These are phyloP conservation scores for Aethionema arabicum DNA, from an alignment of 345 rosid species.

Conservation along the genomic window DNA sequence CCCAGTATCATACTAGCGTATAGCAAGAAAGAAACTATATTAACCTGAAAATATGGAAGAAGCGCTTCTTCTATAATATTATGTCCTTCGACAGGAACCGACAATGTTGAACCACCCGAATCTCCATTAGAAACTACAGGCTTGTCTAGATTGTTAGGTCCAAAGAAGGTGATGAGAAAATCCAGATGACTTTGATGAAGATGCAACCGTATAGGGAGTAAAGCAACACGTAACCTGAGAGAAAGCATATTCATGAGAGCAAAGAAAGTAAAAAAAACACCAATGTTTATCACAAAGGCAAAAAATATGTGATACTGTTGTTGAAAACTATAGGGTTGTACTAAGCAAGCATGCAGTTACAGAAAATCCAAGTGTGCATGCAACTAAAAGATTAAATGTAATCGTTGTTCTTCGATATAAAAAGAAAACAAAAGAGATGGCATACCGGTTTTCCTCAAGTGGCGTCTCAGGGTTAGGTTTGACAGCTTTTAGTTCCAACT, in stretches of 20 bases:
- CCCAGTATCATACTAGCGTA: slow-evolving; percentile 11
- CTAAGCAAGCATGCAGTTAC: not conserved
- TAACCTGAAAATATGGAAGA: slow-evolving; percentile 97
- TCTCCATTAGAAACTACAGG: slow-evolving; percentile 44
- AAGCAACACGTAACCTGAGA: slow-evolving; percentile 67
- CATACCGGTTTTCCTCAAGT: slow-evolving; percentile 91
- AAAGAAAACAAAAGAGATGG: slow-evolving; percentile 19
- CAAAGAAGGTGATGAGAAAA: slow-evolving; percentile 80
- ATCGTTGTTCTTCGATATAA: slow-evolving; percentile 8
- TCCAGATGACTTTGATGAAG: slow-evolving; percentile 96
- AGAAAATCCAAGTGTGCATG: slow-evolving; percentile 1
- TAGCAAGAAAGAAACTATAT: slow-evolving; percentile 23
- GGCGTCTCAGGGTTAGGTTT: slow-evolving; percentile 86
- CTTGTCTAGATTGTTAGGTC: slow-evolving; percentile 51
- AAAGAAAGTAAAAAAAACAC: slow-evolving; percentile 20
- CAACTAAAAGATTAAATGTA: slow-evolving; percentile 3
- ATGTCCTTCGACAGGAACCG: slow-evolving; percentile 38
- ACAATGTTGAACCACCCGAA: slow-evolving; percentile 41
- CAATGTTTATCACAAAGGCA: slow-evolving; percentile 5
- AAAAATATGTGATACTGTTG: slow-evolving; percentile 1
- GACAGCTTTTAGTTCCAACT: slow-evolving; percentile 79
- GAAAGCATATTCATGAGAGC: slow-evolving; percentile 28
- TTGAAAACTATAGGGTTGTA: slow-evolving; percentile 2
- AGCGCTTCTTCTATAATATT: slow-evolving; percentile 72
- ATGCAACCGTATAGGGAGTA: slow-evolving; percentile 81